Evolutionary conservation across 2,329 filamentous ascomycete species (phyloP).

Genomic region (Biscogniauxia marginata): DNA sequence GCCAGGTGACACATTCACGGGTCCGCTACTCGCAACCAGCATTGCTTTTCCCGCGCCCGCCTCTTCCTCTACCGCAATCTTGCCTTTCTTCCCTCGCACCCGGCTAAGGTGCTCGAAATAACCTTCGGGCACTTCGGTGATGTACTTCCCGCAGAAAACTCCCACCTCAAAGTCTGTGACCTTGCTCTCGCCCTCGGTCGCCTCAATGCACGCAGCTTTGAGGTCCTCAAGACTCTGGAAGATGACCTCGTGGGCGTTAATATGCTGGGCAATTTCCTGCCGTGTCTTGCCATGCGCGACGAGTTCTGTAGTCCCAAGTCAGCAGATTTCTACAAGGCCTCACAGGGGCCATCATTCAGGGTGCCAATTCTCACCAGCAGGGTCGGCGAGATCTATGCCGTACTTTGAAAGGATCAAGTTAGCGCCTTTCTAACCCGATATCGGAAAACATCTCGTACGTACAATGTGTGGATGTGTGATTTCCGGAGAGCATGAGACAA

Average conservation of each 20-base stretch:
- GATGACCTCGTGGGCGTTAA: constrained; percentile 74
- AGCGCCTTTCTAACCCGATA: too few species aligned
- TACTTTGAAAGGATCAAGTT: too few species aligned
- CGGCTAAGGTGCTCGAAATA: constrained; percentile 82
- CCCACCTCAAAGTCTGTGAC: constrained; percentile 78
- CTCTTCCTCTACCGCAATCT: constrained; percentile 39
- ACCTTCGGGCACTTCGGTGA: constrained; percentile 72
- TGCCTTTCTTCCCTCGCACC: constrained; percentile 67
- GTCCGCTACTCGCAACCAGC: too few species aligned
- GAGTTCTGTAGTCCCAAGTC: too few species aligned
- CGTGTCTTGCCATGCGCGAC: constrained; percentile 12
- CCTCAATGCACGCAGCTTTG: constrained; percentile 71
- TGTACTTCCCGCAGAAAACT: constrained; percentile 86
- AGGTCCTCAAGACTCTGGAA: constrained; percentile 77
- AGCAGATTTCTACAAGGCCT: too few species aligned
- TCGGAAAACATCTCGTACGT: too few species aligned
- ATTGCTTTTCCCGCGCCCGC: too few species aligned
- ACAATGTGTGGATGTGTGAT: constrained; percentile 88
- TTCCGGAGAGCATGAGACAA: constrained; percentile 78
- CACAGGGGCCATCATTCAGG: too few species aligned
- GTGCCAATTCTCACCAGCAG: too few species aligned
- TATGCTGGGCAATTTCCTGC: constrained; percentile 43
- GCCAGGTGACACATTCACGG: too few species aligned
- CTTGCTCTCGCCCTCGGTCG: constrained; percentile 50
- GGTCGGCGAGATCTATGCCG: constrained; percentile 69